Evolutionary conservation across 139 green algal genomes (phyloP).

Genomic region (Chloropicon primus): DNA sequence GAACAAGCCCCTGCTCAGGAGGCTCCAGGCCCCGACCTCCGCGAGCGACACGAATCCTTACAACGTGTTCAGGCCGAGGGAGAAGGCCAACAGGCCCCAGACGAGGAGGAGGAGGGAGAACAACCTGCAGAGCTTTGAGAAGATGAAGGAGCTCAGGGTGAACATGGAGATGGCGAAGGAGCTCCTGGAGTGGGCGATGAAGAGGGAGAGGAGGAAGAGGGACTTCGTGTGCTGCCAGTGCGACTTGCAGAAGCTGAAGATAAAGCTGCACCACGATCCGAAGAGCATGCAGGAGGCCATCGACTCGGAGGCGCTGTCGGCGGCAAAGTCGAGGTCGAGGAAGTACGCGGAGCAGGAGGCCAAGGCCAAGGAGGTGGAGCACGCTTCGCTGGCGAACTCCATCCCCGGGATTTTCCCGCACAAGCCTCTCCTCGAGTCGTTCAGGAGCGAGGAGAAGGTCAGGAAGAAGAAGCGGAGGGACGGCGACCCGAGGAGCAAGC

Average conservation of each 20-base stretch:
- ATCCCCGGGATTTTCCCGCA: neutral
- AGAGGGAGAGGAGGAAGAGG: neutral
- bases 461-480: neutral
- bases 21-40: conserved; percentile 47
- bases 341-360: neutral
- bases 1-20: conserved; percentile 67
- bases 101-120: conserved; percentile 69
- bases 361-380: neutral
- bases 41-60: conserved; percentile 78
- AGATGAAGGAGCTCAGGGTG: conserved; percentile 50
- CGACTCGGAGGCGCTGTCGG: conserved; percentile 24
- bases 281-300: conserved; percentile 18
- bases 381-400: neutral
- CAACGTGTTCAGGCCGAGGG: conserved; percentile 85
- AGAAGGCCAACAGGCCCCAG: conserved; percentile 74
- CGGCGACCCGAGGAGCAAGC: neutral
- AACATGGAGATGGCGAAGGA: conserved; percentile 33
- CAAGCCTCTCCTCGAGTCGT: neutral
- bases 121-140: conserved; percentile 60
- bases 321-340: neutral
- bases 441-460: neutral
- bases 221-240: conserved; percentile 20
- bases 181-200: neutral
- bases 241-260: conserved; percentile 43
- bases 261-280: conserved; percentile 36